Conservation (phyloP, 2,329 filamentous ascomycete species). For the Tolypocladium inflatum region DNA sequence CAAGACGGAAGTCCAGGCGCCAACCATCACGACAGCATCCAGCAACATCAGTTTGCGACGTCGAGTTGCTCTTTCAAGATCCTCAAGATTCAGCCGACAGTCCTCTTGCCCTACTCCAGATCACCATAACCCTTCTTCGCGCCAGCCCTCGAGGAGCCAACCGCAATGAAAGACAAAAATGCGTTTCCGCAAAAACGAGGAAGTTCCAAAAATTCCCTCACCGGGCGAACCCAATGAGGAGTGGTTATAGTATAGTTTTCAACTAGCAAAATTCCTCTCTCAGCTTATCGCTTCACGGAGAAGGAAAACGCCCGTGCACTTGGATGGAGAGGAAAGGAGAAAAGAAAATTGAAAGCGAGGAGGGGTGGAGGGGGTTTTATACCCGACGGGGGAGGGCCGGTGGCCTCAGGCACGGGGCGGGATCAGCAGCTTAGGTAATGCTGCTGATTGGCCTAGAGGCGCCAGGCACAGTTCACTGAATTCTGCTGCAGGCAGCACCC, state of each 20-base stretch:
- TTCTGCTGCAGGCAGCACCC: background rate
- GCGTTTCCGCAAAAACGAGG: constrained; percentile 24
- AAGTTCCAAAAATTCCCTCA: constrained; percentile 63
- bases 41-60: background rate
- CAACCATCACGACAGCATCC: background rate
- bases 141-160: constrained; percentile 19
- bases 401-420: background rate
- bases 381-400: constrained; percentile 4
- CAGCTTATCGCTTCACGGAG: constrained; percentile 53
- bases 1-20: background rate
- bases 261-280: constrained; percentile 85
- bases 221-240: constrained; percentile 57
- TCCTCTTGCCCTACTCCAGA: no score
- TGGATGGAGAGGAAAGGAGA: constrained; percentile 40
- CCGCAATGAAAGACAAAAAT: constrained; percentile 32
- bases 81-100: background rate
- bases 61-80: no score
- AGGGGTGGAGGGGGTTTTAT: constrained; percentile 21
- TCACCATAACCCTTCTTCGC: constrained; percentile 29
- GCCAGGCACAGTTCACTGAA: background rate
- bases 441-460: background rate
- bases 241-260: constrained; percentile 72
- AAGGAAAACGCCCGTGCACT: constrained; percentile 60
- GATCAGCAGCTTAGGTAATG: constrained; percentile 4
- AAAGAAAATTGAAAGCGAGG: constrained; percentile 21